Evolutionary conservation across 495 filamentous ascomycete species (phyloP).

Genomic region (Neurospora sp.): DNA sequence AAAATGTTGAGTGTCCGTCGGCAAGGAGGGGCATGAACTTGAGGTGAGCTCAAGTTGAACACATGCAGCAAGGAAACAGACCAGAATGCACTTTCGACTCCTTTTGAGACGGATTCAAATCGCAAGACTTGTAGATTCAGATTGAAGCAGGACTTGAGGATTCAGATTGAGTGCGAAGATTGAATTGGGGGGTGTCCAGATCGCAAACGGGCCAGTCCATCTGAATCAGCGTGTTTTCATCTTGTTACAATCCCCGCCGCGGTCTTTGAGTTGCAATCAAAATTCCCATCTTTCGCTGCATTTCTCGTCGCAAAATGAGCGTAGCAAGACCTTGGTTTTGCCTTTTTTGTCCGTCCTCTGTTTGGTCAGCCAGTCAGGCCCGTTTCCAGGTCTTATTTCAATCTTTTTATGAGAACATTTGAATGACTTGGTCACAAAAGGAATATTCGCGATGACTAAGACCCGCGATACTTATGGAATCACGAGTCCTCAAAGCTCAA

Average conservation of each 20-base stretch:
- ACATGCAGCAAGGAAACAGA: background rate
- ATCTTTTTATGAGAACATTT: background rate
- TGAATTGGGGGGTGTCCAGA: background rate
- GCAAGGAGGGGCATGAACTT: background rate
- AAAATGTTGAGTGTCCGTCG: background rate
- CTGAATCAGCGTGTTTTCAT: background rate
- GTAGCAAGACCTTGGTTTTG: background rate
- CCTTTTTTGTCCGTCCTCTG: background rate
- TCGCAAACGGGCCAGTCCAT: background rate
- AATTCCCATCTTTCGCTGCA: fast-evolving
- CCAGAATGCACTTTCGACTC: too few species aligned
- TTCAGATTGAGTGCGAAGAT: background rate
- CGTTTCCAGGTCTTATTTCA: background rate
- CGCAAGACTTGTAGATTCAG: too few species aligned
- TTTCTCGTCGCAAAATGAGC: background rate
- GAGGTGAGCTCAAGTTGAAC: background rate
- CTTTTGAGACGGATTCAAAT: too few species aligned
- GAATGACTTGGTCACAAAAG: background rate
- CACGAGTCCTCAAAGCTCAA: background rate
- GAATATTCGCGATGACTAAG: background rate
- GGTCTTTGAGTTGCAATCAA: background rate
- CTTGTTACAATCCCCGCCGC: background rate
- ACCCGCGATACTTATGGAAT: background rate
- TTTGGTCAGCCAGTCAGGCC: background rate
- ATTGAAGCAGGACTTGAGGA: background rate